Base-by-base conservation (phyloP, 2,329 filamentous ascomycete species). In the Calonectria fujianensis region DNA sequence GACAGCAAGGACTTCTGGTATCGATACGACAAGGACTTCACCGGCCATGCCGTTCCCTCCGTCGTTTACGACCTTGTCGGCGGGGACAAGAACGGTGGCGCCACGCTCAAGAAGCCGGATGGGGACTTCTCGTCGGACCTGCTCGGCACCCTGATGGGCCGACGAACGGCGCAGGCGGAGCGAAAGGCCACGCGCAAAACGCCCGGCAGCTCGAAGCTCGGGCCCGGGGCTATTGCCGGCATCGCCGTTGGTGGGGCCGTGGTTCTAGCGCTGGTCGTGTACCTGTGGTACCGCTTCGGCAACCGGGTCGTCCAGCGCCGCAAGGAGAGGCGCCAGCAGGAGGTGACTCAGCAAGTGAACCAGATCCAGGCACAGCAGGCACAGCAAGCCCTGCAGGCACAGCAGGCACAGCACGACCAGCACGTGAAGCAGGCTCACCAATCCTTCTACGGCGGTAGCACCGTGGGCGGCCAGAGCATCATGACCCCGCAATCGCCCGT, bases 1-100 rank as follows among this genome's bases (percentile, higher is more conserved):
- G 80, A 85, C 35, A 82, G 85, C 48, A 82, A 81, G 4, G 80
- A 86, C 20, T 69, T 39, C 31, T 92, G 90, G 90, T 85, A 87
- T 73, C 82, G 86, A n/a, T 91, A 87, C 77, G 81, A 85, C 48
- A 83, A 88, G 2, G 86, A 86, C n/a, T 32, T 69, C 24, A 69
- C 52, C 14, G 63, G 7, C 29, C 63, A 73, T 24, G 51, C 29
- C 13, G 64, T 73, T 27, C 70, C 70, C 24, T 11, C 50, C 27
- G 27, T 41, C 32, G 29, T 73, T n/a, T 73, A 73, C 48, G 37
- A 32, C 10, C n/a, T 64, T 13, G 35, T 18, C 18, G 70, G 70
- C 4, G 70, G 70, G 18, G 32, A 69, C 18, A 73, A 52, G 29
- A 5, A 63, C 7, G 70, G 70, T 14, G n/a, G 41, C 9, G 70